Evolutionary conservation across 2,329 filamentous ascomycete species (phyloP).

Genomic region (Botryotinia convoluta): DNA sequence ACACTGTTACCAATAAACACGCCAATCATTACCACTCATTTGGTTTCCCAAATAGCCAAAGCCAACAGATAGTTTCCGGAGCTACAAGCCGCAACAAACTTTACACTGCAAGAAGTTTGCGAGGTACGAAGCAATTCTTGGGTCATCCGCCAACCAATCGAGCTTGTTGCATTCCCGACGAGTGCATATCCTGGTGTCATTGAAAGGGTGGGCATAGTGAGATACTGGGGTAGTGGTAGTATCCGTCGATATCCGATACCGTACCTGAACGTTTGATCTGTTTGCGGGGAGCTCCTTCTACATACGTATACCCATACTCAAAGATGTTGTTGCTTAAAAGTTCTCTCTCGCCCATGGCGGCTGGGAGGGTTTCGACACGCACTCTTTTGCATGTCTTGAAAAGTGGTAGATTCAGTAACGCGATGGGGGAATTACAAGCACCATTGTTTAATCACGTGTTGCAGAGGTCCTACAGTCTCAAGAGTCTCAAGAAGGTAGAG

Average conservation of each 20-base stretch:
- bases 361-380: slow-evolving; percentile 9
- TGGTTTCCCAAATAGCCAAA: not conserved
- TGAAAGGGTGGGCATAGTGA: not conserved
- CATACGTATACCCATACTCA: not conserved
- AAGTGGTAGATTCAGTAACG: slow-evolving; percentile 4
- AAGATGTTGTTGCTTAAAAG: slow-evolving; percentile 8
- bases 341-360: slow-evolving; percentile 1
- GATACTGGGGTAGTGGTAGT: not conserved
- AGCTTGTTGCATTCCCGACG: not conserved
- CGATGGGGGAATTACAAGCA: slow-evolving; percentile 2
- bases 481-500: slow-evolving; percentile 1
- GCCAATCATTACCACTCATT: not conserved
- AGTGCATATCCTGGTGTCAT: not conserved
- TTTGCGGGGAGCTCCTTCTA: not conserved
- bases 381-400: slow-evolving; percentile 4
- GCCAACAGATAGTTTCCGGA: not conserved
- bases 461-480: not conserved
- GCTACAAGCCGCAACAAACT: not conserved
- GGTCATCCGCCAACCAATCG: not conserved
- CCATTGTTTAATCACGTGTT: not conserved
- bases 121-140: not conserved
- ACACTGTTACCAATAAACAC: slow-evolving; percentile 2
- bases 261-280: slow-evolving; percentile 3
- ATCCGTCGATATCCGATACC: slow-evolving; percentile 1
- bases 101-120: not conserved